A percentile compares a stretch with the other conserved stretches of the same genome.
phyloP scores from a whole-genome alignment of 1,284 basidiomycete species.

The Amylostereum areolatum region DNA sequence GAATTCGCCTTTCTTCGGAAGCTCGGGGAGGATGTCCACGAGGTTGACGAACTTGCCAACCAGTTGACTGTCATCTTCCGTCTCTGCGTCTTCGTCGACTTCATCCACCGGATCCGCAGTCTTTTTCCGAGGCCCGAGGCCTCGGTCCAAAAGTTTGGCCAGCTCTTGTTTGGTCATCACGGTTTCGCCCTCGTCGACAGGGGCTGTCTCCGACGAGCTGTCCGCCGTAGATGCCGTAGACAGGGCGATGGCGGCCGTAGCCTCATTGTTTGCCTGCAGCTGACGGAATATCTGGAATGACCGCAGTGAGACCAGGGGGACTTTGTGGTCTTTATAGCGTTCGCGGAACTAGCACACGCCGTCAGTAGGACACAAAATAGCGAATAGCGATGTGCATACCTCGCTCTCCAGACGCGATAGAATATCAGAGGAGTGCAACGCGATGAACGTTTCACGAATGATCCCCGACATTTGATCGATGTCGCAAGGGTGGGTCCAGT shows the following conservation, averaged over 20 bases:
- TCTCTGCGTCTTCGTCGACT: constrained; percentile 1
- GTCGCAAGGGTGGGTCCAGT: constrained; percentile 93
- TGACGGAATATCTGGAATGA: no score
- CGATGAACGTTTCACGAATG: constrained; percentile 93
- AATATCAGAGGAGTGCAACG: constrained; percentile 85
- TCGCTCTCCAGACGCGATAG: constrained; percentile 57
- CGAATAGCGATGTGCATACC: constrained; percentile 29
- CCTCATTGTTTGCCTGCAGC: no score
- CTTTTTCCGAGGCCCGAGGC: not conserved
- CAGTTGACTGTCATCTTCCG: not conserved
- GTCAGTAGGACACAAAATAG: not conserved
- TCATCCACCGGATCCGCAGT: not conserved
- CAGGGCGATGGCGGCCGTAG: no score
- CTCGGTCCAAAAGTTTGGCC: no score
- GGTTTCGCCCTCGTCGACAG: no score
- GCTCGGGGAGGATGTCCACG: constrained; percentile 71
- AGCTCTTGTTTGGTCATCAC: no score
- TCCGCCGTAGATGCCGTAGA: no score
- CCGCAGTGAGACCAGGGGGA: constrained; percentile 58
- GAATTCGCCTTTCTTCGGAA: constrained; percentile 87
- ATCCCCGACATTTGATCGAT: constrained; percentile 88
- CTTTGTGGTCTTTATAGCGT: constrained; percentile 71
- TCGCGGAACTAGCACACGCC: constrained; percentile 56
- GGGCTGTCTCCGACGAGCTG: no score
- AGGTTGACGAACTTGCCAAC: constrained; percentile 70